phyloP scores from a whole-genome alignment of 1,284 basidiomycete genomes.

The Sporisorium reilianum region DNA sequence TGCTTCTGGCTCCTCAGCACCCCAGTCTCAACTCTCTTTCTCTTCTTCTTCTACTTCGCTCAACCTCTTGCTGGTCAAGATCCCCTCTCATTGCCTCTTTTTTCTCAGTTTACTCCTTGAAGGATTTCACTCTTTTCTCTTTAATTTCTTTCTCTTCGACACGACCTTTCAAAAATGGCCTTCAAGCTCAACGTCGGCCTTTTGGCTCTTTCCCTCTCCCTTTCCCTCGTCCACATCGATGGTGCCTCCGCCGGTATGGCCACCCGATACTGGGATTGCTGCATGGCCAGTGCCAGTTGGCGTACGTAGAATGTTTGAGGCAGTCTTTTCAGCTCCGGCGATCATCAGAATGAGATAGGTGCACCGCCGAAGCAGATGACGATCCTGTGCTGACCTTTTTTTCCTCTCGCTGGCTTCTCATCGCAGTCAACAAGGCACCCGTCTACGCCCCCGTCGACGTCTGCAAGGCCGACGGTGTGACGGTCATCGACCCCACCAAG shows the following conservation, averaged over 20 bases:
- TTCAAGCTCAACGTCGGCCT: slow-evolving; percentile 38
- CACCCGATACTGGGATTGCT: slow-evolving; percentile 48
- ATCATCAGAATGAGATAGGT: background rate
- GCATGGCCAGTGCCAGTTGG: slow-evolving; percentile 8
- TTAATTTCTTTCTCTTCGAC: background rate
- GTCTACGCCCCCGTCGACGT: slow-evolving; percentile 33
- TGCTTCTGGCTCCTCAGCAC: background rate
- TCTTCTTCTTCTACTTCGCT: background rate
- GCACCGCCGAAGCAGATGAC: background rate
- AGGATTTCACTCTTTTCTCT: background rate
- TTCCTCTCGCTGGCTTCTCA: background rate
- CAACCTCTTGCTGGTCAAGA: slow-evolving; percentile 12
- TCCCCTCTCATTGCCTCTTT: background rate
- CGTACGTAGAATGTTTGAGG: background rate
- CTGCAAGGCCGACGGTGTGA: slow-evolving; percentile 43
- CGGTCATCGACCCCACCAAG: slow-evolving; percentile 15
- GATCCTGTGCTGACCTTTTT: background rate
- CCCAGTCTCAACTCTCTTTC: background rate
- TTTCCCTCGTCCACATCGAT: slow-evolving; percentile 32
- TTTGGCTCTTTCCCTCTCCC: slow-evolving; percentile 28
- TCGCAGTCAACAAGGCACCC: slow-evolving; percentile 9
- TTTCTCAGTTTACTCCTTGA: background rate
- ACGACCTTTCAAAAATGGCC: slow-evolving; percentile 13
- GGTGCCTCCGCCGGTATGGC: slow-evolving; percentile 32
- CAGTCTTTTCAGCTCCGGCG: background rate